phyloP scores from a whole-genome alignment of 352 stramenopile genomes.

The Peronospora destructor region DNA sequence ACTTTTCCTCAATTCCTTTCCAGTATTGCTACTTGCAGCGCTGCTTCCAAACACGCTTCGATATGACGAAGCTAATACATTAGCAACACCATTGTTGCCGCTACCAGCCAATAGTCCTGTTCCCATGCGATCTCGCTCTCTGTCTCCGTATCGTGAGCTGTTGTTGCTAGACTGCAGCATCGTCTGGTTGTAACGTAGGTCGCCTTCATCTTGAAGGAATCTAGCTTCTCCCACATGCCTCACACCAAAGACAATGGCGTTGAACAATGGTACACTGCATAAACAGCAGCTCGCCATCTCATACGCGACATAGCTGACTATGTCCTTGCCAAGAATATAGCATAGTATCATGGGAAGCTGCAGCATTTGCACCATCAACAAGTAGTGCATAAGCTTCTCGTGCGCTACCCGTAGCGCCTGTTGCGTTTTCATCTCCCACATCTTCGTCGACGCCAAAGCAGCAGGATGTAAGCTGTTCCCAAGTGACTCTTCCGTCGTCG shows the following conservation, averaged over 20 bases:
- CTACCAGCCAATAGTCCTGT: conserved; percentile 21
- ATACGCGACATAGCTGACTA: conserved; percentile 26
- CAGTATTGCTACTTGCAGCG: conserved; percentile 19
- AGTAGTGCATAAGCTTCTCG: conserved; percentile 45
- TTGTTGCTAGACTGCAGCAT: conserved; percentile 28
- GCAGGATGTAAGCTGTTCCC: conserved; percentile 12
- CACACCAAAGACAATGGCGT: conserved; percentile 47
- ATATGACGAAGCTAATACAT: conserved; percentile 34
- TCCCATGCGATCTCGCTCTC: conserved; percentile 26
- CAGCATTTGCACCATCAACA: conserved; percentile 37
- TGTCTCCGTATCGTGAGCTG: conserved; percentile 24
- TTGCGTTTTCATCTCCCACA: conserved; percentile 24
- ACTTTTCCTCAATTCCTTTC: conserved; percentile 38
- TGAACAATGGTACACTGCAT: conserved; percentile 43
- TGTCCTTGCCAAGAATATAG: conserved; percentile 21
- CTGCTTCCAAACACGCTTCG: conserved; percentile 36
- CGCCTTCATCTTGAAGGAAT: conserved; percentile 12
- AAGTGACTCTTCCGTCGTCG: conserved; percentile 16
- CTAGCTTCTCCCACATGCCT: conserved; percentile 25
- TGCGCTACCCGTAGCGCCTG: conserved; percentile 26
- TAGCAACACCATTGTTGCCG: conserved; percentile 20
- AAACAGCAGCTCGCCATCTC: conserved; percentile 38
- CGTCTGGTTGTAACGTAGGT: conserved; percentile 22
- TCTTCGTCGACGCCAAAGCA: conserved; percentile 23
- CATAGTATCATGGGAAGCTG: conserved; percentile 46